Evolutionary conservation across 2,329 filamentous ascomycete species (phyloP).

Genomic region (Tolypocladium tundrense): DNA sequence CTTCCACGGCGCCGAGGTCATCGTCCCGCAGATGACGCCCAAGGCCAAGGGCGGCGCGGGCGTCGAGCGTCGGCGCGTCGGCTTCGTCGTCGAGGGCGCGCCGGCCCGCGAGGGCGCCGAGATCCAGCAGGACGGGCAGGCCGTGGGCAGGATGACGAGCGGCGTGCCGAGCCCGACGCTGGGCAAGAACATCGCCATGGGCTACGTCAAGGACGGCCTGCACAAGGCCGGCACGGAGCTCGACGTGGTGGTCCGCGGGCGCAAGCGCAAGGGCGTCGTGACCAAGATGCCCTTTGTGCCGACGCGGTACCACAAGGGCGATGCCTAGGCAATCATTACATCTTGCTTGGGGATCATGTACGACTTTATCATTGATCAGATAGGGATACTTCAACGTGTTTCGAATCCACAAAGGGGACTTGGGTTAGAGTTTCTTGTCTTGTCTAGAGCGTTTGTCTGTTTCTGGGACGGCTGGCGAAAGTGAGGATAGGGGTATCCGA

Average conservation of each 20-base stretch:
- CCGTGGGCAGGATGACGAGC: constrained; percentile 74
- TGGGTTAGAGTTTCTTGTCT: background rate
- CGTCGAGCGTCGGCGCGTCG: constrained; percentile 64
- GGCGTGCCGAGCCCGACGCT: constrained; percentile 82
- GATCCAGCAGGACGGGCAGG: constrained; percentile 56
- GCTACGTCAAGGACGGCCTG: constrained; percentile 69
- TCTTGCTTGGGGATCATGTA: background rate
- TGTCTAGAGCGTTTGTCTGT: background rate
- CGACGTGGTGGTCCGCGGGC: constrained; percentile 66
- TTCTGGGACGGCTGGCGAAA: background rate
- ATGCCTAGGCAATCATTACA: background rate
- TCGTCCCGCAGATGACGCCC: constrained; percentile 66
- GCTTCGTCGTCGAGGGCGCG: constrained; percentile 72
- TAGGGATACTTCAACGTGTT: constrained; percentile 11
- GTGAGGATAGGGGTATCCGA: background rate
- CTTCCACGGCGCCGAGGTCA: constrained; percentile 78
- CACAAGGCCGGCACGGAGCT: constrained; percentile 81
- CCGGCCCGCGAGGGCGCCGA: constrained; percentile 84
- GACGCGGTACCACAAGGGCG: constrained; percentile 54
- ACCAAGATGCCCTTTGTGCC: constrained; percentile 84
- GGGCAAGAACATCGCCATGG: constrained; percentile 92
- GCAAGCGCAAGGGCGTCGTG: constrained; percentile 62
- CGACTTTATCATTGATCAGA: constrained; percentile 9
- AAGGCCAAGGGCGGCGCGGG: constrained; percentile 63
- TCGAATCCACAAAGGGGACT: background rate